Evolutionary conservation across 2,329 filamentous ascomycete genomes (phyloP).

Genomic region (Microsporum ferrugineum): DNA sequence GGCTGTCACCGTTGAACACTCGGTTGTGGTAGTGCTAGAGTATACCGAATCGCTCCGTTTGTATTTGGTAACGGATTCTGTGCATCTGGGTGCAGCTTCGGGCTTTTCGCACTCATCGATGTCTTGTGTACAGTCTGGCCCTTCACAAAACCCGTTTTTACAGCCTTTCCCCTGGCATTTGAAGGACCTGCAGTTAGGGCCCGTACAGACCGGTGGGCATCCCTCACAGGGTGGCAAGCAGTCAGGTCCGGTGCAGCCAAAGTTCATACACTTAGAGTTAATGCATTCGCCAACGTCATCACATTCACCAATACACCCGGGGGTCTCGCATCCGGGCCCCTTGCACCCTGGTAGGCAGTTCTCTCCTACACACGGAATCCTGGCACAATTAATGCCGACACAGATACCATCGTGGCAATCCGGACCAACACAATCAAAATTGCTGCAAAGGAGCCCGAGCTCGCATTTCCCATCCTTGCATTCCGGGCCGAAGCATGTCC

Average conservation of each 20-base stretch:
- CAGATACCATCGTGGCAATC: constrained; percentile 6
- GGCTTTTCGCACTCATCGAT: constrained; percentile 3
- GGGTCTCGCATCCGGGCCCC: not conserved
- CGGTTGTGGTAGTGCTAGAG: not conserved
- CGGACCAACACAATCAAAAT: constrained; percentile 4
- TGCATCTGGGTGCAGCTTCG: constrained; percentile 4
- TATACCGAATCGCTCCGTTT: not conserved
- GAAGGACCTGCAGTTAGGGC: not conserved
- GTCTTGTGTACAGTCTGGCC: not conserved
- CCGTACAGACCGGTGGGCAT: not conserved
- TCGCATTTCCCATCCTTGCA: constrained; percentile 4
- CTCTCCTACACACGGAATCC: not conserved
- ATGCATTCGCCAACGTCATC: not conserved
- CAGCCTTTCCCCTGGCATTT: not conserved
- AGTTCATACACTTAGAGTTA: not conserved
- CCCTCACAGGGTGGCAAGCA: not conserved
- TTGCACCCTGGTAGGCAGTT: not conserved
- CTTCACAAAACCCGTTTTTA: constrained; percentile 1
- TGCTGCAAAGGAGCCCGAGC: not conserved
- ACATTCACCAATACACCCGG: not conserved
- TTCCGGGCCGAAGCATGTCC: not conserved
- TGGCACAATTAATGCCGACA: not conserved
- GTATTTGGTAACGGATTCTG: constrained; percentile 3
- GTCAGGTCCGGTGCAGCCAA: constrained; percentile 4
- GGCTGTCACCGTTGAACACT: not conserved